Evolutionary conservation across 2,329 filamentous ascomycete genomes (phyloP), one percentile per base, ranked within the genome.

Genomic region (Aplosporella prunicola): DNA sequence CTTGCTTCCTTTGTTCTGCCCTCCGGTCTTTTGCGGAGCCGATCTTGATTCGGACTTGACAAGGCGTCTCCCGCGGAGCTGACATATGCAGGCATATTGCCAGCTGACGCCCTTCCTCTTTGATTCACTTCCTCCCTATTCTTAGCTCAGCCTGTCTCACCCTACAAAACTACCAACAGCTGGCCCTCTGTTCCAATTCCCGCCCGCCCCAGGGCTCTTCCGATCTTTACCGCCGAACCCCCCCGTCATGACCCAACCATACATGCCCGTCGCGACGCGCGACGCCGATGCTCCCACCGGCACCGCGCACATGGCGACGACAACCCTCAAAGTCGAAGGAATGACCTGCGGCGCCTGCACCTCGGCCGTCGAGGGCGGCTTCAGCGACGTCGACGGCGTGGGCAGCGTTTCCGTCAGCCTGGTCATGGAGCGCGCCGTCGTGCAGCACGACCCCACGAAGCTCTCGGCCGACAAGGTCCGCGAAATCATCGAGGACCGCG

Each of bases 381-480:
- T 98, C 64, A 82, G 85, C 52, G 76, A 74, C 47, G 73, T 93
- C 5, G 70, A 81, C 25, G 89, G 91, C 38, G 78, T 91, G 8
- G 83, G 82, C 45, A 86, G 73, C 49, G 86, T 96, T 42, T 93
- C 87, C 8, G 82, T 98, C 51, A 94, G 86, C 57, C 67, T 98
- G 50, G 82, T 95, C 39, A 93, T 95, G 78, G 88, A 94, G 61
- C 78, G 89, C 43, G 91, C 89, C n/a, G 88, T 96, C 27, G 71
- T 96, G 23, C 81, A 88, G 62, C 91, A 98, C 62, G 82, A 96
- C 60, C 77, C 85, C 1, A 65, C 72, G 39, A 72, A 74, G 35
- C 74, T 96, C 36, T 66, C 84, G 10, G 74, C 86, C 42, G 82
- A 88, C 24, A 66, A 80, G 48, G 74, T 96, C 42, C 77, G 76